Percentiles rank a stretch among this genome's conserved stretches.
These are phyloP conservation scores for Xylaria intraflava DNA, from an alignment of 495 filamentous ascomycete species.

Conservation along the genomic window DNA sequence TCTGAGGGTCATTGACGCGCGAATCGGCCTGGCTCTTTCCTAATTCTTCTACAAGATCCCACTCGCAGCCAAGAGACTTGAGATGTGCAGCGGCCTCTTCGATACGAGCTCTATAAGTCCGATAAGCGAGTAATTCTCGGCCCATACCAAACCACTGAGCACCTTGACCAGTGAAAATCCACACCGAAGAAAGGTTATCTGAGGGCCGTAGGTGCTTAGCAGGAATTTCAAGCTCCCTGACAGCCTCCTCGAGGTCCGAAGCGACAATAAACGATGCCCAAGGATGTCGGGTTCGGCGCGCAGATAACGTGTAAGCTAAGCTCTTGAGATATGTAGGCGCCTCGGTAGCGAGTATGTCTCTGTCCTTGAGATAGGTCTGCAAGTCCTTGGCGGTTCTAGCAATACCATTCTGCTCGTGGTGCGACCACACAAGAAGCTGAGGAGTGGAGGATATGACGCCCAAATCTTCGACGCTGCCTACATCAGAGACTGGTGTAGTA, in stretches of 20 bases:
- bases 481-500: conserved; percentile 16
- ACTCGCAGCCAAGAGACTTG: conserved; percentile 18
- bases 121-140: conserved; percentile 30
- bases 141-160: conserved; percentile 47
- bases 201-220: conserved; percentile 18
- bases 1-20: conserved; percentile 22
- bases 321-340: conserved; percentile 14
- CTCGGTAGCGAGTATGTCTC: conserved; percentile 6
- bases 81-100: conserved; percentile 20
- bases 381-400: conserved; percentile 15
- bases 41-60: conserved; percentile 23
- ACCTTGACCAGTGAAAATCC: conserved; percentile 30
- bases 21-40: conserved; percentile 14
- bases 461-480: conserved; percentile 10
- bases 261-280: conserved; percentile 35
- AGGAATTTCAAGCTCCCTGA: conserved; percentile 12
- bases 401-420: conserved; percentile 26
- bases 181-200: conserved; percentile 13
- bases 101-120: conserved; percentile 19
- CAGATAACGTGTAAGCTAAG: conserved; percentile 34
- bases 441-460: conserved; percentile 13
- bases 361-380: conserved; percentile 16
- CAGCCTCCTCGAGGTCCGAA: conserved; percentile 14
- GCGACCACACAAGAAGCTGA: conserved; percentile 23
- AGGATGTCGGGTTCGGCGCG: conserved; percentile 32